Evolutionary conservation across 345 rosid genomes (phyloP).

Genomic region (Fremontodendron californicum): DNA sequence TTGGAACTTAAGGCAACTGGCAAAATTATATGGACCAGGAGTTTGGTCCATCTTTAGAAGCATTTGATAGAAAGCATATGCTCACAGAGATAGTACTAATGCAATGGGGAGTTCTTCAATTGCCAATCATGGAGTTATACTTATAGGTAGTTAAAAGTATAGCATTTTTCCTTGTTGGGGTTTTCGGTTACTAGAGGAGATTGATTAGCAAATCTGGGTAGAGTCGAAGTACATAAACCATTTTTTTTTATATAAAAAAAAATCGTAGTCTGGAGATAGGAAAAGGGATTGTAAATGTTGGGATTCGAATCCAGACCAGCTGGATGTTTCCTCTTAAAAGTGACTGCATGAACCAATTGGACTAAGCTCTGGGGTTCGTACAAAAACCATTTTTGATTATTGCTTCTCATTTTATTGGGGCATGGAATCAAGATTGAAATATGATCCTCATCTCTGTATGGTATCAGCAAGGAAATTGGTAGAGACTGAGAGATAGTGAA

Average conservation of each 20-base stretch:
- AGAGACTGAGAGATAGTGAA: neutral
- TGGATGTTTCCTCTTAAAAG: too few relatives aligned
- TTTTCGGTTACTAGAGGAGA: neutral
- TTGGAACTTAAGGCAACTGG: neutral
- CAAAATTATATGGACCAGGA: neutral
- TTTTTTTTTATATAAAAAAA: too few relatives aligned
- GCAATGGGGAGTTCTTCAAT: neutral
- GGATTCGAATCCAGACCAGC: too few relatives aligned
- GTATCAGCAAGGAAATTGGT: neutral
- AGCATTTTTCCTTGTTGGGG: neutral
- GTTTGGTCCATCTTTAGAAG: neutral
- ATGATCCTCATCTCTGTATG: neutral
- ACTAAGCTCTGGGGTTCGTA: too few relatives aligned
- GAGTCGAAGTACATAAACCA: neutral
- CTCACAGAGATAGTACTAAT: neutral
- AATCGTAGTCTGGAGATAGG: too few relatives aligned
- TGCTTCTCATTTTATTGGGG: neutral
- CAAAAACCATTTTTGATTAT: neutral
- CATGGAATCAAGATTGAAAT: neutral
- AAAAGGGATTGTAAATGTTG: too few relatives aligned
- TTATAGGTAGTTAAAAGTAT: neutral
- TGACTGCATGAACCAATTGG: too few relatives aligned
- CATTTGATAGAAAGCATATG: neutral
- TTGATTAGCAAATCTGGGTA: neutral
- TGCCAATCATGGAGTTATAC: neutral